Evolutionary conservation across 495 filamentous ascomycete species (phyloP), one percentile per base, ranked within the genome.

Genomic region (Aspergillus haitiensis): DNA sequence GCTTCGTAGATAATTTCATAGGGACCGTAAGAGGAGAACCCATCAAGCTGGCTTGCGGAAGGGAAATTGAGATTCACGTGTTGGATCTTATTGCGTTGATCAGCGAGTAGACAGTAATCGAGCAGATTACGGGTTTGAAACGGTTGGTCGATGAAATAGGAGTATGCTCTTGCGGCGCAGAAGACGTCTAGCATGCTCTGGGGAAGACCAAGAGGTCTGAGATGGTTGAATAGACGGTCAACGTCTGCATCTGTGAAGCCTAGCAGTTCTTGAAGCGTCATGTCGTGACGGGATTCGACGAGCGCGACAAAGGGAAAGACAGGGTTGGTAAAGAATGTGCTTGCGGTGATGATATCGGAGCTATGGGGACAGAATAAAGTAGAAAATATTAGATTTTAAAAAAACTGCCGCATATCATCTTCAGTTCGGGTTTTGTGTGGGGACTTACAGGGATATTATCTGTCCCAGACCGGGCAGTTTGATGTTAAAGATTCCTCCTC

Each of bases 21-120:
- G 11, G 51, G 59, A 2, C 59, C 55, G 44, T 65, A 59, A 0
- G 59, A 27, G 55, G 64, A 62, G 27, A 58, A 56, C 34, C 53
- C 15, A 9, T 54, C 21, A 11, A 73, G 48, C 15, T 69, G 59
- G 11, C 51, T 47, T 15, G 67, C 67, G 8, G 72, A 56, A n/a
- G 67, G 64, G 5, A 79, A 49, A 8, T 60, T 67, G 35, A 76
- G 59, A 11, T 75, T 61, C 27, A 52, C 68, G 47, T 74, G 65
- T 44, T 77, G 70, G 15, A 70, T 64, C 1, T 75, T 51, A 47
- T 78, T 79, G 33, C 76, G 71, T 37, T 72, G 72, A 52, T 79
- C 76, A 18, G 67, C 58, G 11, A 79, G 57, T 2, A 75, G 47
- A 15, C 67, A 63, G 32, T 60, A 35, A 47, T 76, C 70, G 4